Percentiles rank a stretch among this genome's conserved stretches.
Conservation (phyloP, 2,329 filamentous ascomycete species). For the Penicillium sp. region DNA sequence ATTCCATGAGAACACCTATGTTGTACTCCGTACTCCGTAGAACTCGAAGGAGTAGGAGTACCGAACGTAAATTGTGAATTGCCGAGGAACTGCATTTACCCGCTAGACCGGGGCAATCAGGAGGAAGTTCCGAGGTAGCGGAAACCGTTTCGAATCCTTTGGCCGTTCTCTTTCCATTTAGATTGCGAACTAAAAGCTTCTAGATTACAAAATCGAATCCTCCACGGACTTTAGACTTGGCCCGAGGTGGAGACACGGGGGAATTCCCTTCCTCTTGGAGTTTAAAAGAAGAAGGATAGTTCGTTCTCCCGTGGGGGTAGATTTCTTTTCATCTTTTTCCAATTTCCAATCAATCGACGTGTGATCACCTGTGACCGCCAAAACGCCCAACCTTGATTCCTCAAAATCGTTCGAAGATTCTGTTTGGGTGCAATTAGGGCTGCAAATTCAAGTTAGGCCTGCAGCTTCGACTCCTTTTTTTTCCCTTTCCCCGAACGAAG, state of each 20-base stretch:
- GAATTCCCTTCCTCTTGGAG: background rate
- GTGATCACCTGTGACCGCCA: conserved; percentile 8
- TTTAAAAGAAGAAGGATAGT: background rate
- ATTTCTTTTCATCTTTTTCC: background rate
- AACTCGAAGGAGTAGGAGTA: no score
- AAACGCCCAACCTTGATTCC: conserved; percentile 3
- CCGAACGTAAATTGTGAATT: background rate
- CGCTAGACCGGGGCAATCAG: background rate
- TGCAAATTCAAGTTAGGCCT: background rate
- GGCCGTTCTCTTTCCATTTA: background rate
- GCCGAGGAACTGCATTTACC: conserved; percentile 8
- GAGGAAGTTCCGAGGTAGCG: background rate
- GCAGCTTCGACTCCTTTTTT: background rate
- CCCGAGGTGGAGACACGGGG: conserved; percentile 8
- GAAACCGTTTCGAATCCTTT: background rate
- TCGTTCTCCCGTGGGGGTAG: background rate
- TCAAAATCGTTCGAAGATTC: background rate
- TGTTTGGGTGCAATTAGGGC: conserved; percentile 5
- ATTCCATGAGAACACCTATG: background rate
- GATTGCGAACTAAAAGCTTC: background rate
- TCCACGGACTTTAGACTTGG: conserved; percentile 2
- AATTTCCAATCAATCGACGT: background rate
- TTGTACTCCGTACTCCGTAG: background rate
- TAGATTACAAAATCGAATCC: conserved; percentile 1
- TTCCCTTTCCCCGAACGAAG: background rate